Percentiles rank a stretch among this genome's conserved stretches.
These are phyloP conservation scores for Brassica juncea DNA, from an alignment of 345 rosid genomes.

Conservation along the genomic window DNA sequence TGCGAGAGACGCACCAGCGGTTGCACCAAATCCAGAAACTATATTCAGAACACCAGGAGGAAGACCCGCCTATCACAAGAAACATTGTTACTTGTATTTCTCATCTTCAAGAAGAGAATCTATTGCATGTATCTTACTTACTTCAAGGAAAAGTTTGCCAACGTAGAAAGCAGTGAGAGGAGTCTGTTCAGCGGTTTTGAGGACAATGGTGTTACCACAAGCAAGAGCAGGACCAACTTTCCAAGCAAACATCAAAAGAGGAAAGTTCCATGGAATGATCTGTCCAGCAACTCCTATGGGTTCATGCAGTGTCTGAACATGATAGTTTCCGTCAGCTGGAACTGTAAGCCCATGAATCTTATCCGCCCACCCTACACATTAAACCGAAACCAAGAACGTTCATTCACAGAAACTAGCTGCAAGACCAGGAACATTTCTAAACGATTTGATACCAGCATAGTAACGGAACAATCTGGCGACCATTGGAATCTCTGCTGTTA, in stretches of 20 bases:
- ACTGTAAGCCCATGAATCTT: conserved; percentile 63
- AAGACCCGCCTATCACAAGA: conserved; percentile 72
- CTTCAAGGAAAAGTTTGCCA: conserved; percentile 56
- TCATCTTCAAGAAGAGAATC: not conserved
- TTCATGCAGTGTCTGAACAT: conserved; percentile 62
- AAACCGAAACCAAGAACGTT: conserved; percentile 14
- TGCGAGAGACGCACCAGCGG: conserved; percentile 86
- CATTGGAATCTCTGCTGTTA: conserved; percentile 64
- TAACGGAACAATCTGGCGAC: conserved; percentile 73
- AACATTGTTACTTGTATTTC: conserved; percentile 11
- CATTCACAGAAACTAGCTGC: conserved; percentile 3
- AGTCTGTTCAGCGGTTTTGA: conserved; percentile 66
- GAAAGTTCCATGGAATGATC: conserved; percentile 72
- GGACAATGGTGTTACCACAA: conserved; percentile 62
- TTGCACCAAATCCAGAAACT: conserved; percentile 82
- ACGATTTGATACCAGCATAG: conserved; percentile 62
- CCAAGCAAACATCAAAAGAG: conserved; percentile 66
- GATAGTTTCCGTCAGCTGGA: conserved; percentile 65
- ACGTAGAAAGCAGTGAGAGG: conserved; percentile 60
- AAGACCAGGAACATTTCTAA: not conserved
- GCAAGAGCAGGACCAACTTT: conserved; percentile 70
- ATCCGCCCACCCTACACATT: conserved; percentile 61
- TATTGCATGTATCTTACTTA: conserved; percentile 26
- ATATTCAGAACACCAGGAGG: conserved; percentile 90
- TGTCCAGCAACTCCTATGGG: conserved; percentile 72